Conservation (phyloP, 306 rosid genomes). For the Purshia tridentata region DNA sequence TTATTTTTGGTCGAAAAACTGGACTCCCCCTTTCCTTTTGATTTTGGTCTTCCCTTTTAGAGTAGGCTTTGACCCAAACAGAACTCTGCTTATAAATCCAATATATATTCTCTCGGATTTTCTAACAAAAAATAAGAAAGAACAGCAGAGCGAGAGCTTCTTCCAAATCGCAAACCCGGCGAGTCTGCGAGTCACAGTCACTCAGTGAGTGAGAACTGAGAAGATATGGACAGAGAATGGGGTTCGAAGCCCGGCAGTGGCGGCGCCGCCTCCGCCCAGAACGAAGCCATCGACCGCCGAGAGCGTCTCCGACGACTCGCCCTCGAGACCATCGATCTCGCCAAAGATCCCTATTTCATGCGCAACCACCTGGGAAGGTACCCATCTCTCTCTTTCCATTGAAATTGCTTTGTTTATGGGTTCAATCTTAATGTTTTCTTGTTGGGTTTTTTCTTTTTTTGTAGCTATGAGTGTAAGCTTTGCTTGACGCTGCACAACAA, state of each 20-base stretch:
- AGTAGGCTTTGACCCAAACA: too few relatives aligned
- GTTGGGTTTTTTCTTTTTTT: conserved; percentile 13
- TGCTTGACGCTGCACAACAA: conserved; percentile 92
- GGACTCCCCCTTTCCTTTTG: too few relatives aligned
- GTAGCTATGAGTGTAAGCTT: conserved; percentile 90
- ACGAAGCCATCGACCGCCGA: conserved; percentile 94
- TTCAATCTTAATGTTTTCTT: not conserved
- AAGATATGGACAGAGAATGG: conserved; percentile 92
- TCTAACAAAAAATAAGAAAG: not conserved
- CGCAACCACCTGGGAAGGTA: conserved; percentile 92
- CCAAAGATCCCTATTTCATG: conserved; percentile 96
- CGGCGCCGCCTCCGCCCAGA: conserved; percentile 95
- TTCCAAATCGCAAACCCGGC: conserved; percentile 1
- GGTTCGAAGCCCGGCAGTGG: conserved; percentile 99
- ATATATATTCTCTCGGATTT: not conserved
- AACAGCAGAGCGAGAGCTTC: not conserved
- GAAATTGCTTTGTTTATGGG: too few relatives aligned
- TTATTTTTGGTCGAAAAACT: too few relatives aligned
- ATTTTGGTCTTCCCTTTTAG: too few relatives aligned
- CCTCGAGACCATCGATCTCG: conserved; percentile 91
- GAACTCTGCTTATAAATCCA: too few relatives aligned
- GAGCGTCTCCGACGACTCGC: conserved; percentile 96
- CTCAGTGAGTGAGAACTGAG: not conserved
- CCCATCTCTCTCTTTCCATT: not conserved
- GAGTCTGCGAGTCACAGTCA: not conserved